Evolutionary conservation across 805 yeast species (phyloP).

Genomic region (Hemisphaericaspora nanyangensis): DNA sequence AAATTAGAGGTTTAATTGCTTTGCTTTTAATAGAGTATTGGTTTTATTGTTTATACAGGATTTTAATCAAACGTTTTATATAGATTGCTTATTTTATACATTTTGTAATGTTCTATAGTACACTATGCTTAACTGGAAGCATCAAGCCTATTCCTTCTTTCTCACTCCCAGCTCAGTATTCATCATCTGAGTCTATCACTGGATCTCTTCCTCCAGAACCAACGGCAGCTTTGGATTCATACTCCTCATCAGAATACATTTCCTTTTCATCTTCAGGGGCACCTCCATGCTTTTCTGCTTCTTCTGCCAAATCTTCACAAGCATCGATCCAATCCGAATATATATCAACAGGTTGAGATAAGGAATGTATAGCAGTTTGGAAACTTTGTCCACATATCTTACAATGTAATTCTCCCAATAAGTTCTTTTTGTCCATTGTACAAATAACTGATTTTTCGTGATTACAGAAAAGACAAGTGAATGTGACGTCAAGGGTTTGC

Average conservation of each 20-base stretch:
- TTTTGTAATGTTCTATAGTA: too few species aligned
- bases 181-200: slow-evolving; percentile 12
- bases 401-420: slow-evolving; percentile 80
- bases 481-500: slow-evolving; percentile 73
- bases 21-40: not conserved
- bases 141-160: not conserved
- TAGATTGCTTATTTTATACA: too few species aligned
- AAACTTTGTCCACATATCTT: slow-evolving; percentile 93
- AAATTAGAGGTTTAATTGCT: too few species aligned
- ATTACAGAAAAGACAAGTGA: slow-evolving; percentile 91
- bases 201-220: not conserved
- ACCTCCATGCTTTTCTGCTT: slow-evolving; percentile 21
- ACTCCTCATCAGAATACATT: slow-evolving; percentile 30
- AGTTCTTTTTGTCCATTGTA: slow-evolving; percentile 78
- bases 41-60: too few species aligned
- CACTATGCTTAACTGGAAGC: too few species aligned
- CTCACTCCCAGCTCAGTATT: slow-evolving; percentile 6
- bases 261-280: slow-evolving; percentile 16
- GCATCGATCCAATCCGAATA: slow-evolving; percentile 99
- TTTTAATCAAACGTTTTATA: too few species aligned
- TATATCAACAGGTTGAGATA: slow-evolving; percentile 88
- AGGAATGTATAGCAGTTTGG: slow-evolving; percentile 80
- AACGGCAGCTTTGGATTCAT: slow-evolving; percentile 1
- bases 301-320: slow-evolving; percentile 79
- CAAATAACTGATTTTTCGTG: slow-evolving; percentile 92